Evolutionary conservation across 164 flowering plant genomes (phyloP).

Genomic region (Vitis riparia): DNA sequence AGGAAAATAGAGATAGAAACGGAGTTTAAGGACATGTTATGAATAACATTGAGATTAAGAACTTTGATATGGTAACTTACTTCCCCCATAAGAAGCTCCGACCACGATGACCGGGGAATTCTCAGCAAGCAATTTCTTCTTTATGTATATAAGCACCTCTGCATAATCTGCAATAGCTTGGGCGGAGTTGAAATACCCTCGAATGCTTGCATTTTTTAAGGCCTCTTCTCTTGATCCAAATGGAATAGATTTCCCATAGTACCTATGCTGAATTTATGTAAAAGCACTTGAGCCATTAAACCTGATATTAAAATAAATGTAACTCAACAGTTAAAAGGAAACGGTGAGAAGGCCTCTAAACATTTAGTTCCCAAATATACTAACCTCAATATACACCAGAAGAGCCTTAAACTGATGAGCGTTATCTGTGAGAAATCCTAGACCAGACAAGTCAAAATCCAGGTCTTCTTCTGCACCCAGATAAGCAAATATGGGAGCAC

Average conservation of each 20-base stretch:
- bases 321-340: too few relatives aligned
- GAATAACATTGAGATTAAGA: not conserved
- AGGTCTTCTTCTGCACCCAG: conserved; percentile 1
- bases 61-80: conserved; percentile 14
- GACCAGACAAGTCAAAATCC: fast-evolving
- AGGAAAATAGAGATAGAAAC: not conserved
- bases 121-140: conserved; percentile 15
- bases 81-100: conserved; percentile 45
- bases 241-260: conserved; percentile 31
- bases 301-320: not conserved
- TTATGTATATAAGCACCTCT: conserved; percentile 20
- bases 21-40: too few relatives aligned
- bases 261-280: conserved; percentile 23
- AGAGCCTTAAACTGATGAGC: too few relatives aligned
- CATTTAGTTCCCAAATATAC: too few relatives aligned
- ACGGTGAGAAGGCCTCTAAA: too few relatives aligned
- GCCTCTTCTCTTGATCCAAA: conserved; percentile 26
- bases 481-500: conserved; percentile 27
- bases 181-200: conserved; percentile 33
- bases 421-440: too few relatives aligned
- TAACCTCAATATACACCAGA: too few relatives aligned
- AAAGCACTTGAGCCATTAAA: too few relatives aligned
- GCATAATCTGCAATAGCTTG: conserved; percentile 46
- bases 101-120: conserved; percentile 29
- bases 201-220: conserved; percentile 12